Percentiles rank a stretch among this genome's conserved stretches.
phyloP scores from a whole-genome alignment of 257 asterid species.

The Cynanchum wilfordii region DNA sequence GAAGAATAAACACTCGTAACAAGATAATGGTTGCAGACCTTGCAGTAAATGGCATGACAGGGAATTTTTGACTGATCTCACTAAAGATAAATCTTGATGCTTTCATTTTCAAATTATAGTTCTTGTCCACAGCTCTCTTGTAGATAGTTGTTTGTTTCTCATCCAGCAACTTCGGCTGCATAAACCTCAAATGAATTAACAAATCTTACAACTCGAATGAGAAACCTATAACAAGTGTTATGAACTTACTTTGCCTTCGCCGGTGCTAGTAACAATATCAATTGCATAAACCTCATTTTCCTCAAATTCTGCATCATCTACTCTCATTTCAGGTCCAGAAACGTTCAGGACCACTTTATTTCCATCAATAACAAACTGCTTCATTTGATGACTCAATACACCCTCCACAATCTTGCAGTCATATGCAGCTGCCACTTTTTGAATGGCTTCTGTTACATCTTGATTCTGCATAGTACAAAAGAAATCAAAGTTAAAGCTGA shows the following conservation, averaged over 20 bases:
- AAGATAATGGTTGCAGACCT: constrained; percentile 28
- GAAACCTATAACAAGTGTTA: not conserved
- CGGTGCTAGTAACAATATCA: constrained; percentile 69
- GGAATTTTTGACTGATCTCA: constrained; percentile 65
- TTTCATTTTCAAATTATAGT: constrained; percentile 65
- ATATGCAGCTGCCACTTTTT: constrained; percentile 80
- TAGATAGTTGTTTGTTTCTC: constrained; percentile 71
- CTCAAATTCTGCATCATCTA: constrained; percentile 86
- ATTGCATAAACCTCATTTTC: constrained; percentile 73
- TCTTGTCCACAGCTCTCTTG: constrained; percentile 68
- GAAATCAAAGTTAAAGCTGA: not conserved
- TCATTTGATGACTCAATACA: constrained; percentile 82
- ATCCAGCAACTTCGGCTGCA: constrained; percentile 71
- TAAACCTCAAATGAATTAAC: constrained; percentile 40
- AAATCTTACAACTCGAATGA: not conserved
- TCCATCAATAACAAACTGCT: constrained; percentile 81
- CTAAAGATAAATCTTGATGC: constrained; percentile 68
- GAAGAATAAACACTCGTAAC: not conserved
- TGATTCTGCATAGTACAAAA: constrained; percentile 36
- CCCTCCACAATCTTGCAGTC: constrained; percentile 90
- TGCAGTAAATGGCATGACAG: constrained; percentile 68
- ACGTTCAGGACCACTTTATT: constrained; percentile 73
- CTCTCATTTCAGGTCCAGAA: constrained; percentile 62
- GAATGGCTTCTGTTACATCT: constrained; percentile 63
- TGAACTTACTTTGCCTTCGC: constrained; percentile 61